A percentile compares a stretch with the other conserved stretches of the same genome.
Conservation (phyloP, 73 alveolate species). For the Paraurostyla sp. region DNA sequence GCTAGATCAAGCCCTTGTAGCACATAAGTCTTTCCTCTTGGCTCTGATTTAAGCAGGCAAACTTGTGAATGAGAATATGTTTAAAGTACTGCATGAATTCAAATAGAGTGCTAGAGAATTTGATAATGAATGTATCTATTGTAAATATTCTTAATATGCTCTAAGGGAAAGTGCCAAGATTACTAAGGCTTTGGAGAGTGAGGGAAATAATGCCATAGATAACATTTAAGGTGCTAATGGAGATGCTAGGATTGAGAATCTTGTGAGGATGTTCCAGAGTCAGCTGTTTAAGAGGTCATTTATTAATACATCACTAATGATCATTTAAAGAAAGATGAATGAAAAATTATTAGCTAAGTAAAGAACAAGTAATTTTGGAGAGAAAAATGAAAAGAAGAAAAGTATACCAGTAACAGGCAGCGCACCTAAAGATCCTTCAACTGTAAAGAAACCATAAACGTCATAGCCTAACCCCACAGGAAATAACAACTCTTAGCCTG, state of each 20-base stretch:
- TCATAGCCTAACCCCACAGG: too few relatives aligned
- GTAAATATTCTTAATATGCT: slow-evolving; percentile 57
- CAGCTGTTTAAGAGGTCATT: slow-evolving; percentile 53
- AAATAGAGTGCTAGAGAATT: slow-evolving; percentile 19
- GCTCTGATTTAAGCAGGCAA: slow-evolving; percentile 53
- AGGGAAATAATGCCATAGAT: neutral
- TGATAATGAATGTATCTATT: slow-evolving; percentile 62
- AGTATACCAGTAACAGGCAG: neutral
- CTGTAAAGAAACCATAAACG: too few relatives aligned
- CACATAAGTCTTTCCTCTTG: slow-evolving; percentile 47
- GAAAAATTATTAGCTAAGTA: slow-evolving; percentile 33
- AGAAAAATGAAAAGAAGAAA: neutral
- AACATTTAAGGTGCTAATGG: neutral
- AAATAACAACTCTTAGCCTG: too few relatives aligned
- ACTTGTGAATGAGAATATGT: slow-evolving; percentile 36
- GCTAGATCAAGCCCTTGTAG: slow-evolving; percentile 12
- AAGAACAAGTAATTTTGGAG: neutral
- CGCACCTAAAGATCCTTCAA: too few relatives aligned
- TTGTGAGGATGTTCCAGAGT: slow-evolving; percentile 37
- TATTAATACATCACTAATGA: slow-evolving; percentile 51
- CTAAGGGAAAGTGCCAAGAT: slow-evolving; percentile 25
- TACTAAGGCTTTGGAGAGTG: neutral
- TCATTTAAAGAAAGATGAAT: slow-evolving; percentile 57
- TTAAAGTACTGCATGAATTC: slow-evolving; percentile 61
- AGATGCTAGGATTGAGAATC: slow-evolving; percentile 29